Base-by-base conservation (phyloP, 2,329 filamentous ascomycete species). In the Penicillium italicum region DNA sequence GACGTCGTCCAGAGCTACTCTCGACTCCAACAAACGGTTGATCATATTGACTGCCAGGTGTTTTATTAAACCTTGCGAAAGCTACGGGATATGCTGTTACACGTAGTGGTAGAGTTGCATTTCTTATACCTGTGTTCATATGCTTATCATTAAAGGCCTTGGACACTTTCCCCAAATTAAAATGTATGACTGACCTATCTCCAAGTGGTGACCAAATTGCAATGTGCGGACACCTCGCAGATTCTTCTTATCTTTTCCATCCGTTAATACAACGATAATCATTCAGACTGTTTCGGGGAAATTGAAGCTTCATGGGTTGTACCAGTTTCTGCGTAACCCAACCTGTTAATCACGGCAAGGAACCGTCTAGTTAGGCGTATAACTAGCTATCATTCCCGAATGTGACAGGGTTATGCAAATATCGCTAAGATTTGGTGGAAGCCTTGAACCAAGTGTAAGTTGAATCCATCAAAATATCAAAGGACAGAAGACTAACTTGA, bases 251-350 rank as follows among this genome's bases (percentile, higher is more conserved):
- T 22, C 14, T 33, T 5, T n/a, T 18, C 24, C 30, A 33, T 24
- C 20, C n/a, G n/a, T 45, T 4, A 44, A 11, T 14, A 24, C 7
- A 24, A 12, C 16, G 1, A 3, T 34, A 1, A 7, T 22, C 14
- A 11, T 9, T 11, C 12, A 28, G 28, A 1, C 9, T 14, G 28
- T 20, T 24, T 28, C 7, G 30, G n/a, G 16, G 8, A 10, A 33
- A 34, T 40, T n/a, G 16, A 28, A 24, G n/a, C 14, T 48, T 41
- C 22, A 31, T n/a, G 5, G 18, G 44, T 58, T 5, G 33, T 49
- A 59, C 46, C 46, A 52, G 40, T 44, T 10, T 34, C 34, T 51
- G 56, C 24, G 56, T 51, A 59, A 60, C 58, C 58, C 34, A 37
- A 16, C 24, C 8, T 38, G 12, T 24, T 14, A 20, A 47, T 28